Base-by-base conservation (phyloP, 345 rosid genomes). In the Dimocarpus longan region DNA sequence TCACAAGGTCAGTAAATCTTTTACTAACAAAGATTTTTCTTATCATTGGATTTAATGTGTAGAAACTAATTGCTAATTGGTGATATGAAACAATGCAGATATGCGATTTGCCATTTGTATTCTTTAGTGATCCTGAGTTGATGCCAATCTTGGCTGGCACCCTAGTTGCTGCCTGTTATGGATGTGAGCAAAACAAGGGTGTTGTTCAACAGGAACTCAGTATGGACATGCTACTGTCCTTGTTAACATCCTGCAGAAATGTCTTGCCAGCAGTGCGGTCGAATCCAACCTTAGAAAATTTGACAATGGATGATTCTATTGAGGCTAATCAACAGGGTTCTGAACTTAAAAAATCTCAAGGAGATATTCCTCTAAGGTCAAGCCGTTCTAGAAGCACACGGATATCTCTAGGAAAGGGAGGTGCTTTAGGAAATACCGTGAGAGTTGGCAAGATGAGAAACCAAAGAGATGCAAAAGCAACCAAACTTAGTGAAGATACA, bases 51-150 rank as follows among this genome's bases (percentile, higher is more conserved):
- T 68, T 52, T 78, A 81, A 50, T 54, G 3, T 12, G 44, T 68
- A 19, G 44, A 72, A 69, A 66, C 82, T 85, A 43, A 86, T 74
- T 67, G 64, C 82, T 85, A 43, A 86, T 74, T 67, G 64, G 75
- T 82, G 60, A 44, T 46, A 22, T 78, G 77, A 75, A 81, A 73
- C 10, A 66, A 28, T n/a, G 76, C 91, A 92, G 96, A 89, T 92
- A 4, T 92, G 96, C 65, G 96, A 92, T 84, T 89, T 92, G 77
- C 96, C 93, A 32, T 92, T 92, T 60, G 86, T 86, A 71, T 90
- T 92, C 85, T 92, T 92, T 81, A 90, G 96, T 22, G 91, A 92
- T 80, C 91, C 89, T 0, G 90, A 87, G 65, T 79, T 90, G 87
- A 92, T 92, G 92, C 96, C 92, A 4, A 81, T 86, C 76, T 81